Percentiles rank a stretch among this genome's conserved stretches.
Conservation (phyloP, 2,329 filamentous ascomycete genomes). For the Cercospora berteroae region DNA sequence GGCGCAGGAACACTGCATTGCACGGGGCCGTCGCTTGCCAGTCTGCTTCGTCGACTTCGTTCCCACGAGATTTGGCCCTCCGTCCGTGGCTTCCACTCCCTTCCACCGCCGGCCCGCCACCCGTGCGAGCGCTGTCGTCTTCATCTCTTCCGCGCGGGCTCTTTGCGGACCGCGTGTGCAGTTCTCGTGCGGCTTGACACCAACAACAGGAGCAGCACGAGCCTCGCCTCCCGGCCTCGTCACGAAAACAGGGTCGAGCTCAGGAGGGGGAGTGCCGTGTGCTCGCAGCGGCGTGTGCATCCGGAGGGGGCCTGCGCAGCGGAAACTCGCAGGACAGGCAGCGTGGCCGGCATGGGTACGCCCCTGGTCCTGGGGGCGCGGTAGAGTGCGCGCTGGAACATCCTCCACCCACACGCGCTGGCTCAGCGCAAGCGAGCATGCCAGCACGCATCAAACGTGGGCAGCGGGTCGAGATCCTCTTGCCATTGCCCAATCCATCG, state of each 20-base stretch:
- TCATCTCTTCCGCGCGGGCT: background rate
- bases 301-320: background rate
- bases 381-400: background rate
- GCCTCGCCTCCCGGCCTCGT: background rate
- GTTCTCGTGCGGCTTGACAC: background rate
- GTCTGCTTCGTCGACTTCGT: background rate
- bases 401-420: background rate
- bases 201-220: background rate
- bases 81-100: background rate
- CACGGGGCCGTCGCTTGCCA: background rate
- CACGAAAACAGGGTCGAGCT: background rate
- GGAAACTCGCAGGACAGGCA: background rate
- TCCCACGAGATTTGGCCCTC: background rate
- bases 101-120: background rate
- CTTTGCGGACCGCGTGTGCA: background rate
- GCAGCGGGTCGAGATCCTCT: conserved; percentile 14
- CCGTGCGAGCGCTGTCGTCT: background rate
- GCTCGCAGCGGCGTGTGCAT: background rate
- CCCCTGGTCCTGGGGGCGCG: conserved; percentile 8
- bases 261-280: background rate
- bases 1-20: background rate
- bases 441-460: conserved; percentile 19
- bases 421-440: conserved; percentile 14
- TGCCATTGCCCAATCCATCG: background rate
- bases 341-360: conserved; percentile 10